Conservation (phyloP, 306 rosid species). For the Bauhinia variegata region DNA sequence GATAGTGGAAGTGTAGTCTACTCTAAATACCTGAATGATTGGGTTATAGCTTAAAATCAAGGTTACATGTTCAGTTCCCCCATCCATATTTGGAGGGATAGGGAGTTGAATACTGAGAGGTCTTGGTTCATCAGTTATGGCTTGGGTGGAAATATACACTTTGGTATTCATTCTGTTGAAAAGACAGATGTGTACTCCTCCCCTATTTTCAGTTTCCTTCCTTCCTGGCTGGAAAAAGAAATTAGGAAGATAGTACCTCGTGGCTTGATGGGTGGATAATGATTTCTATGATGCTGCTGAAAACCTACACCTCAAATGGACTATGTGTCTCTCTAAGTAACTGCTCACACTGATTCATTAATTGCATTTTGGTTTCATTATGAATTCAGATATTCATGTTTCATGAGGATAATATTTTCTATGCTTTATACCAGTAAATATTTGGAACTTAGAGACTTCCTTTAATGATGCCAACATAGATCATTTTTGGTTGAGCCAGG, state of each 20-base stretch:
- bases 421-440: background rate
- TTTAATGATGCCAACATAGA: conserved; percentile 32
- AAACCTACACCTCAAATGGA: no score
- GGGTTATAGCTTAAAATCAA: background rate
- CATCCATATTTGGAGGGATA: background rate
- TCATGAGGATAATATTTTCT: no score
- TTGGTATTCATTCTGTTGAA: background rate
- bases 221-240: no score
- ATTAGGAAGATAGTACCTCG: no score
- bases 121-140: background rate
- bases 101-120: background rate
- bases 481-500: conserved; percentile 53
- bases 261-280: no score
- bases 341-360: no score
- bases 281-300: no score
- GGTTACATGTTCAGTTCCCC: no score
- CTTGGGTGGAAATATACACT: background rate
- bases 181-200: no score
- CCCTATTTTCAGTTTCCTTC: no score
- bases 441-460: background rate
- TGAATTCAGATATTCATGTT: background rate
- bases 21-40: no score
- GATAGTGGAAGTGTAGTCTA: background rate
- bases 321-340: no score
- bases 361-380: background rate